These are phyloP conservation scores for Pisolithus marmoratus DNA, from an alignment of 768 basidiomycete genomes.

Conservation along the genomic window DNA sequence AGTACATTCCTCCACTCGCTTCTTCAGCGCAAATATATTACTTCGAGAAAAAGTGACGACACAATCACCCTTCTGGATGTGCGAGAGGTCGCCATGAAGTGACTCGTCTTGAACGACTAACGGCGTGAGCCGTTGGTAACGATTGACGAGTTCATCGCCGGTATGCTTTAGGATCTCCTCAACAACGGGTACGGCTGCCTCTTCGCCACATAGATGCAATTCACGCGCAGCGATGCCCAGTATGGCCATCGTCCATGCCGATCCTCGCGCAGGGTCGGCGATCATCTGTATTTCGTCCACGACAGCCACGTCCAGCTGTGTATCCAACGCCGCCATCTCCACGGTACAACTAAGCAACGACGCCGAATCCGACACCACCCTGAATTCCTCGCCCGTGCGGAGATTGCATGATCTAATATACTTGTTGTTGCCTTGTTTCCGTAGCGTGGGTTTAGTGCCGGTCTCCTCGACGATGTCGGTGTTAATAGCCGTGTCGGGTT, in stretches of 20 bases:
- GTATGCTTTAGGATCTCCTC: slow-evolving; percentile 60
- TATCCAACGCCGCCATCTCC: slow-evolving; percentile 68
- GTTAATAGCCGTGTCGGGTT: slow-evolving; percentile 34
- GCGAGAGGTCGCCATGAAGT: slow-evolving; percentile 52
- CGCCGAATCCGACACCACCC: slow-evolving; percentile 54
- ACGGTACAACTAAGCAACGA: slow-evolving; percentile 79
- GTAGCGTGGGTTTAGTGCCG: slow-evolving; percentile 19
- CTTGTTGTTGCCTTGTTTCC: slow-evolving; percentile 37
- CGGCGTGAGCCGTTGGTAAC: slow-evolving; percentile 87
- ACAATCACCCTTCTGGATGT: slow-evolving; percentile 80
- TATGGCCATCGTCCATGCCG: slow-evolving; percentile 78
- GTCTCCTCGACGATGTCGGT: slow-evolving; percentile 19
- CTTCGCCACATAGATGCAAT: slow-evolving; percentile 94
- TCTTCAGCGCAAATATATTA: slow-evolving; percentile 73
- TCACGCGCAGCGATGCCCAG: slow-evolving; percentile 72
- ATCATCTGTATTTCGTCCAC: slow-evolving; percentile 99
- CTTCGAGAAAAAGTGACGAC: slow-evolving; percentile 79
- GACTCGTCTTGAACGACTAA: slow-evolving; percentile 63
- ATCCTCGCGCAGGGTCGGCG: slow-evolving; percentile 69
- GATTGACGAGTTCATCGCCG: slow-evolving; percentile 78
- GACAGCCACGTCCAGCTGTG: slow-evolving; percentile 71
- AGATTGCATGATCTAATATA: slow-evolving; percentile 74
- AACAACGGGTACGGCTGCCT: slow-evolving; percentile 82
- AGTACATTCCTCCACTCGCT: slow-evolving; percentile 61
- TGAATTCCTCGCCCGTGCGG: slow-evolving; percentile 86